Evolutionary conservation across 2,329 filamentous ascomycete species (phyloP), one percentile per base, ranked within the genome.

Genomic region (Sporothrix euskadiensis): DNA sequence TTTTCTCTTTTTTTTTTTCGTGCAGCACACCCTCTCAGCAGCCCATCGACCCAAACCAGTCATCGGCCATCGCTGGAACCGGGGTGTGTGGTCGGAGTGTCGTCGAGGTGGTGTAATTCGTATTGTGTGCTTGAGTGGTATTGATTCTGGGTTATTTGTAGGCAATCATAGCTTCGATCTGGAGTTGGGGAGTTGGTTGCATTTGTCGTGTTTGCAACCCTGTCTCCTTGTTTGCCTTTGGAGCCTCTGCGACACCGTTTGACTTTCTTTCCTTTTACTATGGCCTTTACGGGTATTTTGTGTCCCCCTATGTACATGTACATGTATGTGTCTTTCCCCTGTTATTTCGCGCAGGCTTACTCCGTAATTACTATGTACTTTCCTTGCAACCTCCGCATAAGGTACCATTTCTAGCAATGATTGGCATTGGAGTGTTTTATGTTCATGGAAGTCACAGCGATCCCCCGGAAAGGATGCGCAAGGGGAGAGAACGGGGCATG

Each of bases 31-130:
- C 32, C 57, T 61, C 57, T 22, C 19, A 22, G 57, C 35, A 32
- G 57, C n/a, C 57, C 32, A 41, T 41, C 57, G 35, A 63, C 57
- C 57, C 57, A 41, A 39, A 63, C 57, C 57, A 63, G 57, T 12
- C 22, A n/a, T 63, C 32, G 57, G 30, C 57, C 57, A 41, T 63
- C 57, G 30, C 32, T 63, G 32, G 57, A 41, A 63, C 32, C 35
- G 12, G 35, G 57, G 19, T 52, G 47, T 16, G 26, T 26, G 26
- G 26, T 26, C 26, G 26, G 26, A 26, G 26, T 26, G 26, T 26
- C 26, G 26, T 1, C 1, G 26, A 26, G 26, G 26, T 26, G 26
- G 26, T 26, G 26, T 26, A 26, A 26, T 26, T 1, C 30, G 8
- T 59, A 19, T 35, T 14, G 56, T 59, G 52, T 22, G 52, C n/a